Percentiles rank a stretch among this genome's conserved stretches.
phyloP scores from a whole-genome alignment of 23 red algal species.

The Gracilaria caudata region DNA sequence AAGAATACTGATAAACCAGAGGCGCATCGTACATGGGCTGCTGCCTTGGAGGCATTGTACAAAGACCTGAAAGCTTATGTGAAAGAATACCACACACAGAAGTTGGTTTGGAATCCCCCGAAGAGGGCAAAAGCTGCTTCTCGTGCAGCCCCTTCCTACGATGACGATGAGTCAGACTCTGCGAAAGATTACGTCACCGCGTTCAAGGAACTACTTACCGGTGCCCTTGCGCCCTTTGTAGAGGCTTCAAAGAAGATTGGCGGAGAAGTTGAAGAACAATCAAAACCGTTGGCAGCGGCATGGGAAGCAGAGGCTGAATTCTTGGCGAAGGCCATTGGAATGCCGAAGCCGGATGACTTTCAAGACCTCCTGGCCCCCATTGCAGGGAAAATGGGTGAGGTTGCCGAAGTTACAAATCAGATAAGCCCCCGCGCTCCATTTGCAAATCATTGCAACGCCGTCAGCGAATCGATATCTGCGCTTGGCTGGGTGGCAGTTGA shows the following conservation, averaged over 20 bases:
- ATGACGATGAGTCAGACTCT: slow-evolving; percentile 28
- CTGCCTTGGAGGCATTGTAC: slow-evolving; percentile 55
- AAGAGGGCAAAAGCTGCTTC: slow-evolving; percentile 16
- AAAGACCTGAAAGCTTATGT: slow-evolving; percentile 78
- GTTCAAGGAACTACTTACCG: slow-evolving; percentile 60
- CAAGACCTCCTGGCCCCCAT: slow-evolving; percentile 42
- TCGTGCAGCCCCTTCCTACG: not conserved
- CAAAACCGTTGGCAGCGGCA: slow-evolving; percentile 38
- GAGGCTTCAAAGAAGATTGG: slow-evolving; percentile 59
- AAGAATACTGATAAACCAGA: slow-evolving; percentile 74
- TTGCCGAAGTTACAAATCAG: slow-evolving; percentile 34
- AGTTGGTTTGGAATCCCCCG: slow-evolving; percentile 74
- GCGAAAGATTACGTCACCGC: slow-evolving; percentile 54
- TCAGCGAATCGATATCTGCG: slow-evolving; percentile 64
- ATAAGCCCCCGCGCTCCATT: slow-evolving; percentile 44
- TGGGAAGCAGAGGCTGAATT: slow-evolving; percentile 68
- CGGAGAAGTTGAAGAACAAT: slow-evolving; percentile 55
- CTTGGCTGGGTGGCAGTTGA: slow-evolving; percentile 85
- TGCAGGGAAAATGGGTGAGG: slow-evolving; percentile 64
- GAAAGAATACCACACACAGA: slow-evolving; percentile 82
- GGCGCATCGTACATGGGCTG: slow-evolving; percentile 55
- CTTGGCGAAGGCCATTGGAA: slow-evolving; percentile 37
- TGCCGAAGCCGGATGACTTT: slow-evolving; percentile 67
- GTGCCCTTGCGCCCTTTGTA: slow-evolving; percentile 50
- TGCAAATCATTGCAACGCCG: slow-evolving; percentile 43